These are phyloP conservation scores for Suillus spraguei DNA, from an alignment of 768 basidiomycete species.

Conservation along the genomic window DNA sequence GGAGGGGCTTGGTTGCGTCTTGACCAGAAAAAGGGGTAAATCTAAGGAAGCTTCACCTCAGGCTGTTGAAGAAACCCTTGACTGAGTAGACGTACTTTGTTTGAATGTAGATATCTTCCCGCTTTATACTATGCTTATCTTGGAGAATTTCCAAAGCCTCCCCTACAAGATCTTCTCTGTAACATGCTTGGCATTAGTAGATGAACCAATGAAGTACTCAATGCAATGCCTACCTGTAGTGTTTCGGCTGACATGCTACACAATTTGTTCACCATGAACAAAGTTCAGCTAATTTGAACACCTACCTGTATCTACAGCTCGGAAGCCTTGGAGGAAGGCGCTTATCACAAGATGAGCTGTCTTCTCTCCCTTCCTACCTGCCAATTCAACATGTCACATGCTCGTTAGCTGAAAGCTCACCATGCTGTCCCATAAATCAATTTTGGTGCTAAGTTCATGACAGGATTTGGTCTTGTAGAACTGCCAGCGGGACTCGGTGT, in stretches of 20 bases:
- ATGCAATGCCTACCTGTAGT: conserved; percentile 54
- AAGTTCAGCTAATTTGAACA: conserved; percentile 11
- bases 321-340: conserved; percentile 77
- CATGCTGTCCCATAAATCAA: conserved; percentile 69
- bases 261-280: conserved; percentile 20
- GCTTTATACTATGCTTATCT: conserved; percentile 58
- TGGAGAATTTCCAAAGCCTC: conserved; percentile 62
- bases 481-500: not conserved
- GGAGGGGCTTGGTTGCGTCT: conserved; percentile 67
- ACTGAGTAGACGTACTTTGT: conserved; percentile 58
- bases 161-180: conserved; percentile 81
- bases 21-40: conserved; percentile 78
- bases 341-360: conserved; percentile 68
- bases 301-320: conserved; percentile 82
- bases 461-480: not conserved
- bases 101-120: conserved; percentile 76
- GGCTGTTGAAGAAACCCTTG: not conserved
- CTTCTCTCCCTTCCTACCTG: conserved; percentile 71
- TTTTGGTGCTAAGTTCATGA: conserved; percentile 40
- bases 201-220: not conserved
- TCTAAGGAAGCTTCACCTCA: conserved; percentile 37
- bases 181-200: not conserved
- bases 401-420: conserved; percentile 33
- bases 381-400: conserved; percentile 5
- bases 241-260: conserved; percentile 70